phyloP scores from a whole-genome alignment of 768 basidiomycete species.

The Dendrothele bispora region DNA sequence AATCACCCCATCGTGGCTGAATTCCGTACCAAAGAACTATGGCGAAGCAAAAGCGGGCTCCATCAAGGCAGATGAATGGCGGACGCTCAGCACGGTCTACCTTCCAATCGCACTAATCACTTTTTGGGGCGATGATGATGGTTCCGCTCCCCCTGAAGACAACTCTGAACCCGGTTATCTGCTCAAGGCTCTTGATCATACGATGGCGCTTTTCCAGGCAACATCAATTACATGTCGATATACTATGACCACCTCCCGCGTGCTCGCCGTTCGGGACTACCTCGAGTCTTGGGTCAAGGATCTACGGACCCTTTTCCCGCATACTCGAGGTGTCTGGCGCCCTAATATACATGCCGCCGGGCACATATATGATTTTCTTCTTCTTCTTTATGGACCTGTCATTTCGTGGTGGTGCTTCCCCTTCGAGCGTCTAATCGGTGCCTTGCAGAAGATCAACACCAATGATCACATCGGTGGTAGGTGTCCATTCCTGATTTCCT shows the following conservation, averaged over 20 bases:
- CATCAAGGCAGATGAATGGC: conserved; percentile 39
- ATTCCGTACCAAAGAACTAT: conserved; percentile 25
- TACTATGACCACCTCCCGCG: conserved; percentile 5
- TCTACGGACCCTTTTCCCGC: conserved; percentile 15
- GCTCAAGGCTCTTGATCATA: conserved; percentile 14
- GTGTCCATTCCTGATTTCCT: not conserved
- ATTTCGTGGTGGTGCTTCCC: conserved; percentile 40
- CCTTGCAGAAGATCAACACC: conserved; percentile 29
- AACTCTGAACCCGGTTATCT: not conserved
- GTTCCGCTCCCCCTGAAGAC: not conserved
- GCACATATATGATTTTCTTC: conserved; percentile 28
- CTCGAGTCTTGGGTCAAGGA: conserved; percentile 12
- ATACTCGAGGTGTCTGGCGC: not conserved
- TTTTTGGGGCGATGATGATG: conserved; percentile 23
- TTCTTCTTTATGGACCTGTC: conserved; percentile 31
- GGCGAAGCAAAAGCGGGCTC: conserved; percentile 26
- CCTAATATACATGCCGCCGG: conserved; percentile 31
- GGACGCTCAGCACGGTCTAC: conserved; percentile 24
- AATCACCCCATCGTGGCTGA: conserved; percentile 23
- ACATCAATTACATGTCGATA: conserved; percentile 14
- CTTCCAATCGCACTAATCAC: conserved; percentile 33
- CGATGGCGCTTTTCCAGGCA: conserved; percentile 21
- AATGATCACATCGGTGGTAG: conserved; percentile 21
- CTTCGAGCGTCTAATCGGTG: conserved; percentile 35
- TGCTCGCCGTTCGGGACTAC: not conserved